phyloP scores from a whole-genome alignment of 2,329 filamentous ascomycete species.

The Xylariaceae sp. region DNA sequence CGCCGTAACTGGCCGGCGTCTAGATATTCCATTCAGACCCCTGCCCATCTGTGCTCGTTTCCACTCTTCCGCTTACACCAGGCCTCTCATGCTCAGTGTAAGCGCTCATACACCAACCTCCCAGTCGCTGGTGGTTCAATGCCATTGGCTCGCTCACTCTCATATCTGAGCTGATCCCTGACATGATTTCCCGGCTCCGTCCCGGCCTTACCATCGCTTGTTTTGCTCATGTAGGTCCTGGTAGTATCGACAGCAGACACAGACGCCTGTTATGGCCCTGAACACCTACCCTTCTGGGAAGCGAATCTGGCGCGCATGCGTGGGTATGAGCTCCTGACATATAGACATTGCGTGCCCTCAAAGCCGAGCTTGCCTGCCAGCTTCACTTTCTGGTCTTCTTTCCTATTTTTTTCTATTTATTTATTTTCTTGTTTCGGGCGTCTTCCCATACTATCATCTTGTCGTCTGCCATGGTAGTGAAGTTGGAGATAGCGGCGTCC shows the following conservation, averaged over 20 bases:
- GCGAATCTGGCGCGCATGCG: neutral
- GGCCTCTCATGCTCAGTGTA: neutral
- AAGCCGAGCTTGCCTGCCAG: neutral
- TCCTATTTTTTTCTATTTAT: neutral
- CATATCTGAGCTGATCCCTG: neutral
- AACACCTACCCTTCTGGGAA: neutral
- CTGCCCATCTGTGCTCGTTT: neutral
- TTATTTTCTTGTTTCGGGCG: neutral
- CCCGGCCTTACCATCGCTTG: neutral
- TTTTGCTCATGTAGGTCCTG: neutral
- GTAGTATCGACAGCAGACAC: neutral
- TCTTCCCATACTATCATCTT: neutral
- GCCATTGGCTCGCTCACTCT: neutral
- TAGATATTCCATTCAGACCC: neutral
- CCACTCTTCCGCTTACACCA: neutral
- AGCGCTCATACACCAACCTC: neutral
- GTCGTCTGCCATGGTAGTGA: constrained; percentile 9
- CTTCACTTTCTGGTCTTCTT: constrained; percentile 7
- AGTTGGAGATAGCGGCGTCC: constrained; percentile 1
- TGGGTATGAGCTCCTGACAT: neutral
- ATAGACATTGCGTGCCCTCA: constrained; percentile 3
- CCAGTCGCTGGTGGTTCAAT: neutral
- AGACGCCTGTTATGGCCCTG: neutral
- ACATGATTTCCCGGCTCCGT: neutral
- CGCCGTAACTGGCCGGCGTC: neutral